Conservation (phyloP, 495 filamentous ascomycete genomes). For the Margaritispora aquatica region DNA sequence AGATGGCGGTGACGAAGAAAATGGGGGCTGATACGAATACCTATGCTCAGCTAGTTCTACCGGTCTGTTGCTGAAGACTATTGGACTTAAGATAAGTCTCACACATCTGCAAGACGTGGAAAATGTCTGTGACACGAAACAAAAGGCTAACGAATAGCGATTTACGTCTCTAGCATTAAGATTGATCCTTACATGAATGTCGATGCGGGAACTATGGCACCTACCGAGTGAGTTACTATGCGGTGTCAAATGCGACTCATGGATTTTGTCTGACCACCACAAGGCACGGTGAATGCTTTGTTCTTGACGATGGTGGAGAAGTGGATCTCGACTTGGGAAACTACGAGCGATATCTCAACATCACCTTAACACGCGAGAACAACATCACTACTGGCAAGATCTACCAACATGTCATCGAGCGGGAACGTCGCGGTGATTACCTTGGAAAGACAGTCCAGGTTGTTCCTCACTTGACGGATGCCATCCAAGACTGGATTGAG, state of each 20-base stretch:
- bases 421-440: slow-evolving; percentile 59
- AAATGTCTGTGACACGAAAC: slow-evolving; percentile 31
- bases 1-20: background rate
- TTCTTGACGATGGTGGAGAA: slow-evolving; percentile 63
- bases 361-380: slow-evolving; percentile 65
- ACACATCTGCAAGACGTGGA: background rate
- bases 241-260: background rate
- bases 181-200: slow-evolving; percentile 84
- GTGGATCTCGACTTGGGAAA: slow-evolving; percentile 93
- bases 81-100: slow-evolving; percentile 45
- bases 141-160: background rate
- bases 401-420: slow-evolving; percentile 78
- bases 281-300: slow-evolving; percentile 36
- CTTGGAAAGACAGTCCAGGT: slow-evolving; percentile 91
- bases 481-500: slow-evolving; percentile 89
- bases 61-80: slow-evolving; percentile 80
- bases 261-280: background rate
- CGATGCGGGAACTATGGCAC: slow-evolving; percentile 70
- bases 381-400: slow-evolving; percentile 98
- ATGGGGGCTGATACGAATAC: background rate
- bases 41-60: slow-evolving; percentile 50
- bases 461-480: slow-evolving; percentile 85
- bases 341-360: slow-evolving; percentile 78
- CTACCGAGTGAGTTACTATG: slow-evolving; percentile 56
- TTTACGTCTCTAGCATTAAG: slow-evolving; percentile 46